Conservation (phyloP, 768 basidiomycete species). For the Pisolithus tinctorius region DNA sequence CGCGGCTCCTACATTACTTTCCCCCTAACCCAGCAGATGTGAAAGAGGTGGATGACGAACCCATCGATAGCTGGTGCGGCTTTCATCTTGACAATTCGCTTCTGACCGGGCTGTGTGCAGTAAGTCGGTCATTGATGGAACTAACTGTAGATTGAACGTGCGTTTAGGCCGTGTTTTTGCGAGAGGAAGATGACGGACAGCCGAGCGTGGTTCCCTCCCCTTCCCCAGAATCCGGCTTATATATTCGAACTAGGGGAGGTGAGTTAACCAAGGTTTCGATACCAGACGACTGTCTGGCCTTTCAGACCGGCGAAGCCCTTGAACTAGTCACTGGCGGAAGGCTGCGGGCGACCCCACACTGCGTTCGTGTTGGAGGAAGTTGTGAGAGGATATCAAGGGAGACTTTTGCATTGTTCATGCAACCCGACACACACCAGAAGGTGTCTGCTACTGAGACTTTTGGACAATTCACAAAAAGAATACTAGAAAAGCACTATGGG, state of each 20-base stretch:
- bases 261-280: slow-evolving; percentile 79
- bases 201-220: slow-evolving; percentile 56
- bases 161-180: slow-evolving; percentile 76
- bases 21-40: slow-evolving; percentile 47
- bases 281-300: slow-evolving; percentile 79
- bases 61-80: slow-evolving; percentile 89
- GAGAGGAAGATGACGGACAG: slow-evolving; percentile 34
- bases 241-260: slow-evolving; percentile 82
- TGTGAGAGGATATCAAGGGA: slow-evolving; percentile 62
- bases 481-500: slow-evolving; percentile 54
- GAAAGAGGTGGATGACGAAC: slow-evolving; percentile 44
- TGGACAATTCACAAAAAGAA: slow-evolving; percentile 81
- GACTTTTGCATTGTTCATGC: slow-evolving; percentile 86
- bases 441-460: slow-evolving; percentile 72
- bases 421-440: slow-evolving; percentile 75
- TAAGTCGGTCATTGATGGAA: slow-evolving; percentile 26
- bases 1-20: slow-evolving; percentile 94
- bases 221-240: slow-evolving; percentile 75
- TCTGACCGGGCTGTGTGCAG: slow-evolving; percentile 89
- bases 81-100: slow-evolving; percentile 91
- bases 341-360: slow-evolving; percentile 91
- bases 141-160: slow-evolving; percentile 1
- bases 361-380: slow-evolving; percentile 68
- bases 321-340: slow-evolving; percentile 78
- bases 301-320: slow-evolving; percentile 96